A percentile compares a stretch with the other conserved stretches of the same genome.
Evolutionary conservation across 2,329 filamentous ascomycete genomes (phyloP).

Genomic region (Macrophomina pseudophaseolina): DNA sequence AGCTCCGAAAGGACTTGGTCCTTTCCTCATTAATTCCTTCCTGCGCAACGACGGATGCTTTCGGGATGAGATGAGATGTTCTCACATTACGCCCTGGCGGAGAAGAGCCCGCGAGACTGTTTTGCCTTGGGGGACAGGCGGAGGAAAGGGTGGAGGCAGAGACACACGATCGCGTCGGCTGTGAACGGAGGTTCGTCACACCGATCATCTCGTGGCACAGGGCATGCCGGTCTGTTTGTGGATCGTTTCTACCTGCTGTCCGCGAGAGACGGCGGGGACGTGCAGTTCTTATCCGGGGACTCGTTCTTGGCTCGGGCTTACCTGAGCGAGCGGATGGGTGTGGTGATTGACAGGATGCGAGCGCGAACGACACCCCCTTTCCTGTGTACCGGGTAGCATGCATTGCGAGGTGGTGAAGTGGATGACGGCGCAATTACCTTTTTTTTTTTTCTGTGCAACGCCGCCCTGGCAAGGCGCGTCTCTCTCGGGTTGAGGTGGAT

Average conservation of each 20-base stretch:
- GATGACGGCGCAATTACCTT: too few relatives aligned
- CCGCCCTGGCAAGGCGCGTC: background rate
- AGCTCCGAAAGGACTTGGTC: too few relatives aligned
- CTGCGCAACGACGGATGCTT: too few relatives aligned
- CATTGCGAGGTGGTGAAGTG: background rate
- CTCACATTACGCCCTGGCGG: too few relatives aligned
- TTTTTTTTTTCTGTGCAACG: background rate
- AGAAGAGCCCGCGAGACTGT: too few relatives aligned
- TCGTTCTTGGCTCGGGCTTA: background rate
- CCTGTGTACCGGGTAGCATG: background rate
- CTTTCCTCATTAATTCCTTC: too few relatives aligned
- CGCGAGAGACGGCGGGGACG: background rate
- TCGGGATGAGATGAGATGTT: too few relatives aligned
- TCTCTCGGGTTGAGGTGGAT: background rate
- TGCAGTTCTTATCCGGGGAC: background rate
- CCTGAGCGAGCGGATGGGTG: background rate
- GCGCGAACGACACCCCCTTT: background rate
- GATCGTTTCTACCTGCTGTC: background rate
- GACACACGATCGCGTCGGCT: background rate
- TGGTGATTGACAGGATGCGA: background rate
- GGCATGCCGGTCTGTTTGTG: background rate
- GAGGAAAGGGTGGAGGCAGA: too few relatives aligned
- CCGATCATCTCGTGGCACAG: background rate
- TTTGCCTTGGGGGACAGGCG: too few relatives aligned
- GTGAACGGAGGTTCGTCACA: conserved; percentile 1